Evolutionary conservation across 148 eudicot species (phyloP).

Genomic region (Rhododendron henanense): DNA sequence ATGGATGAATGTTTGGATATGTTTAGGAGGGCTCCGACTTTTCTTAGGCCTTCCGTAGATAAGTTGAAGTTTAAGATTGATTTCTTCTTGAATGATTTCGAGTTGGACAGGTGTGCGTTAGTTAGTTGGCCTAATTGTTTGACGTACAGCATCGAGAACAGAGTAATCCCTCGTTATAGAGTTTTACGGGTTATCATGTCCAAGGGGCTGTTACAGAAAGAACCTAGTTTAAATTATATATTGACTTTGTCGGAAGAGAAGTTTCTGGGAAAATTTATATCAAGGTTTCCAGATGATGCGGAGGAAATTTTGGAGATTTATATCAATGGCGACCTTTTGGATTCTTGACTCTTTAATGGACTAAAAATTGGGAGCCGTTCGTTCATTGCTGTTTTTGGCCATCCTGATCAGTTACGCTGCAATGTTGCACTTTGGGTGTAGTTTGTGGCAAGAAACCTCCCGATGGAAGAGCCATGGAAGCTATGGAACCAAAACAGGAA

Average conservation of each 20-base stretch:
- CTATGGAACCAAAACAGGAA: too few species aligned
- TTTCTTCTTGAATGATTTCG: conserved; percentile 17
- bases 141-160: conserved; percentile 21
- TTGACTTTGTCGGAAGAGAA: conserved; percentile 10
- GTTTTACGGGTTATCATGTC: conserved; percentile 21
- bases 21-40: conserved; percentile 20
- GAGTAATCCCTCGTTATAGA: conserved; percentile 26
- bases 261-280: conserved; percentile 20
- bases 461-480: too few species aligned
- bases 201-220: conserved; percentile 22
- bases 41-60: conserved; percentile 19
- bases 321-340: conserved; percentile 10
- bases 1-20: conserved; percentile 16
- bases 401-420: too few species aligned
- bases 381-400: too few species aligned
- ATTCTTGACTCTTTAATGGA: conserved; percentile 12
- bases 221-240: neutral
- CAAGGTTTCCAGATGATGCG: conserved; percentile 12
- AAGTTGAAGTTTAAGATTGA: conserved; percentile 20
- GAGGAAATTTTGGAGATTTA: conserved; percentile 23
- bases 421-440: neutral
- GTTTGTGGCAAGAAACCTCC: neutral
- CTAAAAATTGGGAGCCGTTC: neutral
- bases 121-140: conserved; percentile 12
- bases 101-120: conserved; percentile 15